phyloP scores from a whole-genome alignment of 1,284 basidiomycete species.

The Mycocalia duriaeana region DNA sequence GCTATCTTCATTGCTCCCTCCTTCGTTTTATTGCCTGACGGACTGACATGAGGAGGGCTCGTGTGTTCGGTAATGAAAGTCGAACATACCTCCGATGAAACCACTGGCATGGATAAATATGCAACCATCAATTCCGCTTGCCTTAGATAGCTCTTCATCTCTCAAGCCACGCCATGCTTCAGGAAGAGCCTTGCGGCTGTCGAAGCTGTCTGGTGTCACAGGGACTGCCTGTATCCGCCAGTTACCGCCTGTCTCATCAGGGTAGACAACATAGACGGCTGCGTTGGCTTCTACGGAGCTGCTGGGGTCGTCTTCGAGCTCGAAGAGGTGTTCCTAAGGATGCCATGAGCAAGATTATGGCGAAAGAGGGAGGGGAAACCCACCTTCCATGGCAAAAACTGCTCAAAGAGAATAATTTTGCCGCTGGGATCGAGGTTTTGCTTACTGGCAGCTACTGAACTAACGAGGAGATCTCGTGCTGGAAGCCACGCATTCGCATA shows the following conservation, averaged over 20 bases:
- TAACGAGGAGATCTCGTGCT: slow-evolving; percentile 78
- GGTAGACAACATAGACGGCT: slow-evolving; percentile 87
- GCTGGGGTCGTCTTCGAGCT: slow-evolving; percentile 65
- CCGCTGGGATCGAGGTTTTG: slow-evolving; percentile 63
- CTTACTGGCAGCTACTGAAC: slow-evolving; percentile 61
- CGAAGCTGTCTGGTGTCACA: slow-evolving; percentile 77
- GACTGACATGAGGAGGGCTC: slow-evolving; percentile 1
- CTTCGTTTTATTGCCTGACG: slow-evolving; percentile 82
- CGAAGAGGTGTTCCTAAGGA: slow-evolving; percentile 84
- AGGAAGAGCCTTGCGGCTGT: slow-evolving; percentile 88
- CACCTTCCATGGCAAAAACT: slow-evolving; percentile 87
- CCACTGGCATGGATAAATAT: slow-evolving; percentile 94
- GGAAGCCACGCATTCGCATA: slow-evolving; percentile 90
- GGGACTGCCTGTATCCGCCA: slow-evolving; percentile 97
- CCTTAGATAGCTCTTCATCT: slow-evolving; percentile 74
- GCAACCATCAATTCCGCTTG: slow-evolving; percentile 77
- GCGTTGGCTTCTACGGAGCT: slow-evolving; percentile 39
- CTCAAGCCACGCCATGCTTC: slow-evolving; percentile 91
- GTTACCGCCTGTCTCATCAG: slow-evolving; percentile 72
- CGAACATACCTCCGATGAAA: slow-evolving; percentile 83
- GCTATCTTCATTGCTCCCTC: slow-evolving; percentile 86
- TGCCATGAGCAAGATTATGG: slow-evolving; percentile 3
- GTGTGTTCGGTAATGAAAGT: slow-evolving; percentile 1
- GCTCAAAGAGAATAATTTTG: slow-evolving; percentile 78
- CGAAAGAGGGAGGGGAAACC: slow-evolving; percentile 6